Base-by-base conservation (phyloP, 1,284 basidiomycete species). In the Somion occarium region DNA sequence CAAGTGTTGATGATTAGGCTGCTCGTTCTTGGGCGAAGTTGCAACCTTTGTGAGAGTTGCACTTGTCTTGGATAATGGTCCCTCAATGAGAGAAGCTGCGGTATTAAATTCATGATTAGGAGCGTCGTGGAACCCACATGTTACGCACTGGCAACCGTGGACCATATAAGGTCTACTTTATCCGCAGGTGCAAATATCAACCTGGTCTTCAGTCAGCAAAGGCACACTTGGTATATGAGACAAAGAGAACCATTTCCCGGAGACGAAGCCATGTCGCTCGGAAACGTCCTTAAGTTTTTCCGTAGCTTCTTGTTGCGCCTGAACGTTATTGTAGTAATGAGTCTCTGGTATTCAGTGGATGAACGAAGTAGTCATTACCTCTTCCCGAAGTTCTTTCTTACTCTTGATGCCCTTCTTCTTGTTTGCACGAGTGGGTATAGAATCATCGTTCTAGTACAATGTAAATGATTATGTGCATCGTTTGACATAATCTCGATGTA, bases 351-450 rank as follows among this genome's bases (percentile, higher is more conserved):
- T 4, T 30, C 15, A 26, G 26, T 25, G 5, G 26, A 18, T 27
- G 27, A 38, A 38, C 45, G 24, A 23, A 44, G 1, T 22, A 44
- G 48, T 18, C 20, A 68, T 15, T 62, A 82, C 83, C 68, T 81
- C 70, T 64, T 88, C 85, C 30, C 84, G 76, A 9, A 84, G 64
- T 64, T 88, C 83, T 62, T 86, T 88, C 65, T 88, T 88, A 60
- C 82, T 83, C 64, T 76, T 82, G 0, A 74, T 72, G 2, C 84
- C 85, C 27, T 80, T 80, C 64, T 86, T 88, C 67, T 87, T 88
- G 61, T 72, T 88, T 5, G 79, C 75, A 5, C 83, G 79, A 5
- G 74, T 50, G 12, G 86, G 85, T 39, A 88, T 87, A 0, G 79
- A 74, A 2, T 68, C 62, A 53, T 88, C 83, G 45, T 83, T 81